Conservation (phyloP, 169 alveolate species). For the Eimeria falciformis region DNA sequence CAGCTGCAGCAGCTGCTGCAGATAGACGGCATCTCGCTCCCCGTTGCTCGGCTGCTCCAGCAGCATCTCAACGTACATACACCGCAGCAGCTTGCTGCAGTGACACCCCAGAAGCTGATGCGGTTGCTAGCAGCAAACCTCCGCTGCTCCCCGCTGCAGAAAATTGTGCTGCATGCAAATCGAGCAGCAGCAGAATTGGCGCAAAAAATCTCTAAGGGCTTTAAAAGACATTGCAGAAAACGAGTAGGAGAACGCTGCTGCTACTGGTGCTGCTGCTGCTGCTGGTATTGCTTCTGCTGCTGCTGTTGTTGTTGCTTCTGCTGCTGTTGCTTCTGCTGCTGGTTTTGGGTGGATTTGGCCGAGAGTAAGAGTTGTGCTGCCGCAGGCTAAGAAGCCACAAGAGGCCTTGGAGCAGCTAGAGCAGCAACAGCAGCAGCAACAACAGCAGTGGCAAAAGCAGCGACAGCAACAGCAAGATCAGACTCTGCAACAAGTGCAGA, state of each 20-base stretch:
- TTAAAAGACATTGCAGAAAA: neutral
- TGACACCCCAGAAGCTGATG: slow-evolving; percentile 40
- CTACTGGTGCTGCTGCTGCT: neutral
- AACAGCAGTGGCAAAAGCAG: neutral
- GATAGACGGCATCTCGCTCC: neutral
- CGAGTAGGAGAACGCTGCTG: neutral
- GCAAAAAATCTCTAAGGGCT: neutral
- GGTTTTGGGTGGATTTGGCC: neutral
- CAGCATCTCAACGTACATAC: slow-evolving; percentile 54
- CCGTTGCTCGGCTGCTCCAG: slow-evolving; percentile 66
- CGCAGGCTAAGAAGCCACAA: slow-evolving; percentile 3
- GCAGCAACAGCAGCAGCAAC: slow-evolving; percentile 6
- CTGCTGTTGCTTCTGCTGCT: neutral
- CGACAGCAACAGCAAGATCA: neutral
- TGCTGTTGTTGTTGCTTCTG: neutral
- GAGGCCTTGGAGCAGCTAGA: neutral
- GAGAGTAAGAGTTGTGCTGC: neutral
- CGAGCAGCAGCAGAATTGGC: slow-evolving; percentile 45
- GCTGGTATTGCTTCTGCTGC: neutral
- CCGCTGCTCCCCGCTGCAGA: neutral
- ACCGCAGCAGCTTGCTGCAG: slow-evolving; percentile 62
- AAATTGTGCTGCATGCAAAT: slow-evolving; percentile 5
- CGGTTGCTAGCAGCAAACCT: neutral
- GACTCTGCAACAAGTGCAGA: neutral
- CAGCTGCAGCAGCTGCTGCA: slow-evolving; percentile 30